Evolutionary conservation across 1,284 basidiomycete species (phyloP).

Genomic region (Cystobasidium sp.): DNA sequence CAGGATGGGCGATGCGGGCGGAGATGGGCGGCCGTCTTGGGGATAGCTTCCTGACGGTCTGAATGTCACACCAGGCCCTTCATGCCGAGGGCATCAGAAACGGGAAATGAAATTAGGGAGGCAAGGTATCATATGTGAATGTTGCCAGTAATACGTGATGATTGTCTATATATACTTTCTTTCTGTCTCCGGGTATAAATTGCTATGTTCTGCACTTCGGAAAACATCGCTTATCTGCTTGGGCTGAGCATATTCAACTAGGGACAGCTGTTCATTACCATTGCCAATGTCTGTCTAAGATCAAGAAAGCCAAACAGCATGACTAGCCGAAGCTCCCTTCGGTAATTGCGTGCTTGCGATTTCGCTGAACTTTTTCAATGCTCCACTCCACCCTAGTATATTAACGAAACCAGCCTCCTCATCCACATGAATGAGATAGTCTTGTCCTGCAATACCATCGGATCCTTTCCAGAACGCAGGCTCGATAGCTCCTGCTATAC

Average conservation of each 20-base stretch:
- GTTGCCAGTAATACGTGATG: too few relatives aligned
- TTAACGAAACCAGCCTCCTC: constrained; percentile 55
- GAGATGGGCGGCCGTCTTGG: not conserved
- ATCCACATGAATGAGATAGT: constrained; percentile 55
- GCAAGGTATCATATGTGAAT: not conserved
- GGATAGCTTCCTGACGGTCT: too few relatives aligned
- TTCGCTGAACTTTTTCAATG: constrained; percentile 47
- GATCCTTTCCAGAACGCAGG: constrained; percentile 52
- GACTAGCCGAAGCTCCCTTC: constrained; percentile 47
- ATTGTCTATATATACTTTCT: not conserved
- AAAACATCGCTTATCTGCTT: too few relatives aligned
- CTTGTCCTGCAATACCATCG: constrained; percentile 46
- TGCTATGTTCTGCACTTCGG: too few relatives aligned
- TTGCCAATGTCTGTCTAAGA: too few relatives aligned
- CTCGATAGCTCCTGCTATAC: constrained; percentile 57
- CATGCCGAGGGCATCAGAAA: too few relatives aligned
- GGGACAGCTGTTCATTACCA: not conserved
- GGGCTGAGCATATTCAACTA: too few relatives aligned
- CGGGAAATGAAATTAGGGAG: too few relatives aligned
- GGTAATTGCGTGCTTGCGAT: constrained; percentile 51
- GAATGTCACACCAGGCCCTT: too few relatives aligned
- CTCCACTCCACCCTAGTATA: constrained; percentile 51
- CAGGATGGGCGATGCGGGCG: not conserved
- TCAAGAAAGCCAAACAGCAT: constrained; percentile 50
- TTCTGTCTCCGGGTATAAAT: not conserved